These are phyloP conservation scores for Peronospora farinosa DNA, from an alignment of 352 stramenopile genomes.

Conservation along the genomic window DNA sequence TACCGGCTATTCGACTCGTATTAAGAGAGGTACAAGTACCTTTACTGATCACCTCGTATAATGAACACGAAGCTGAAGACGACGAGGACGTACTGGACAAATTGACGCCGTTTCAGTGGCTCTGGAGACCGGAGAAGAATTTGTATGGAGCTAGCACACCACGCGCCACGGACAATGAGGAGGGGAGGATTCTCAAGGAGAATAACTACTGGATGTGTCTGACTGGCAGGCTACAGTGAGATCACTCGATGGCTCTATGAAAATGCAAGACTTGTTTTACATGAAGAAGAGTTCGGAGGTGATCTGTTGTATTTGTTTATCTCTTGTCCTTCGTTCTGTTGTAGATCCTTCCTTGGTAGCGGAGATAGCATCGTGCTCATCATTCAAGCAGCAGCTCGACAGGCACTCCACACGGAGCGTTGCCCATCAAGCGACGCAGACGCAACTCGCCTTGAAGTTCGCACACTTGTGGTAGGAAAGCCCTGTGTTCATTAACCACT, in stretches of 20 bases:
- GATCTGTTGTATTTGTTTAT: slow-evolving; percentile 4
- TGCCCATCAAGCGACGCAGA: slow-evolving; percentile 51
- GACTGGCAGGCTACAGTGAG: slow-evolving; percentile 19
- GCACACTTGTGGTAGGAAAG: slow-evolving; percentile 34
- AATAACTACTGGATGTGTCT: slow-evolving; percentile 85
- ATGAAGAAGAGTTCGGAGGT: slow-evolving; percentile 9
- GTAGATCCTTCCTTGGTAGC: background rate
- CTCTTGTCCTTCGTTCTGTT: background rate
- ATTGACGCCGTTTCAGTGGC: slow-evolving; percentile 45
- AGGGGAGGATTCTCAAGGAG: slow-evolving; percentile 57
- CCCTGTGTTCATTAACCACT: slow-evolving; percentile 35
- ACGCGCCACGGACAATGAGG: slow-evolving; percentile 52
- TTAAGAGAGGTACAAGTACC: slow-evolving; percentile 48
- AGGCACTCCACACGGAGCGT: slow-evolving; percentile 32
- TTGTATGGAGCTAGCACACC: slow-evolving; percentile 33
- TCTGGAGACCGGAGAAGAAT: slow-evolving; percentile 74
- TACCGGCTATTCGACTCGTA: slow-evolving; percentile 62
- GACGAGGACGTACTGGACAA: slow-evolving; percentile 71
- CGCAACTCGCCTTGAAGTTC: slow-evolving; percentile 52
- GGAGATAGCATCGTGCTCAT: slow-evolving; percentile 4
- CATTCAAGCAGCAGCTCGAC: slow-evolving; percentile 41
- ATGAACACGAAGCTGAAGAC: slow-evolving; percentile 69
- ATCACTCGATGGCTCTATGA: background rate
- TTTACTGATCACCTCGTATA: slow-evolving; percentile 82
- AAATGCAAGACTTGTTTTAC: background rate